Conservation (phyloP, 768 basidiomycete species). For the Suillus cothurnatus region DNA sequence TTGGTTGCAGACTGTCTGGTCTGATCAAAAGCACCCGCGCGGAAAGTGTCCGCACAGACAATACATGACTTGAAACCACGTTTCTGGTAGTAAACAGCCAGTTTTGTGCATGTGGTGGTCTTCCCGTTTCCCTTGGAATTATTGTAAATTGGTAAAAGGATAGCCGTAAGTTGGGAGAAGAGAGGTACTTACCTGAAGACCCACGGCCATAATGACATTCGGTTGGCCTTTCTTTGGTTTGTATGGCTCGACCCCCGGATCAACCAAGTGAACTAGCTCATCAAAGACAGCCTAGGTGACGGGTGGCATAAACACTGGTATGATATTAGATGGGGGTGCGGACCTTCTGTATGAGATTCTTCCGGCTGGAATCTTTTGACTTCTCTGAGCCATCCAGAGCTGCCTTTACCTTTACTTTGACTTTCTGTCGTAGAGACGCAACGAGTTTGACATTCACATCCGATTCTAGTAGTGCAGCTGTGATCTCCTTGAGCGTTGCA, state of each 20-base stretch:
- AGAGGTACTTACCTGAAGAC: conserved; percentile 71
- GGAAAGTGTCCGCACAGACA: conserved; percentile 98
- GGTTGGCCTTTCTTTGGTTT: conserved; percentile 94
- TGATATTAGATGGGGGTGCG: conserved; percentile 9
- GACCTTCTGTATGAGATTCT: conserved; percentile 92
- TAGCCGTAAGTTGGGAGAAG: conserved; percentile 3
- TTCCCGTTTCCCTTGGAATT: conserved; percentile 86
- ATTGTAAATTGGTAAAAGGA: conserved; percentile 9
- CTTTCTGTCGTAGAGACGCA: conserved; percentile 80
- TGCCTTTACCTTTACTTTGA: conserved; percentile 88
- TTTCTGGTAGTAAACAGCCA: conserved; percentile 96
- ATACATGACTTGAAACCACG: conserved; percentile 96
- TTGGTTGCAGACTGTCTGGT: conserved; percentile 98
- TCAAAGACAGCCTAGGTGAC: conserved; percentile 84
- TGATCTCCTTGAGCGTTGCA: conserved; percentile 92
- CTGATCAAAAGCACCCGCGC: conserved; percentile 99
- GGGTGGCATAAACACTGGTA: conserved; percentile 15
- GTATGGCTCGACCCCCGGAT: conserved; percentile 93
- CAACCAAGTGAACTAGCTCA: conserved; percentile 92
- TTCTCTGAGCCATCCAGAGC: conserved; percentile 73
- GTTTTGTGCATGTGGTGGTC: conserved; percentile 98
- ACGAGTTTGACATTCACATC: conserved; percentile 99
- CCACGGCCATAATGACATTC: conserved; percentile 97
- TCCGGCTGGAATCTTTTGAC: conserved; percentile 78
- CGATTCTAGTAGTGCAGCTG: conserved; percentile 89